Conservation (phyloP, 2,329 filamentous ascomycete genomes). For the Calonectria naviculata region DNA sequence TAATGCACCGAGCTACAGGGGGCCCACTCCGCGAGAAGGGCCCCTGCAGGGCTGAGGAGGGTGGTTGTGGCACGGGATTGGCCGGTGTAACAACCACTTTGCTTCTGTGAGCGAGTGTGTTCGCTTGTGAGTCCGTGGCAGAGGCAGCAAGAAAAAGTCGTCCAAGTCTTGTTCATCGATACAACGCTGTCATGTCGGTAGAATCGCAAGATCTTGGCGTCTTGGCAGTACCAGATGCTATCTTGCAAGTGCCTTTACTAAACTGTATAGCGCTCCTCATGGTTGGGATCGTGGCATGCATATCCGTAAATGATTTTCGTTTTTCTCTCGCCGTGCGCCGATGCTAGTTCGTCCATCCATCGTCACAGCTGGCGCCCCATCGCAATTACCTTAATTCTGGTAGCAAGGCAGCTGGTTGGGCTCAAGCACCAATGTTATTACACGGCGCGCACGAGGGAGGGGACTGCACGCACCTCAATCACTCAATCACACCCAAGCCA, state of each 20-base stretch:
- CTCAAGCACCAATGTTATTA: background rate
- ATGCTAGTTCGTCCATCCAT: constrained; percentile 3
- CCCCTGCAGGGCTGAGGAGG: background rate
- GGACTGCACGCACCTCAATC: background rate
- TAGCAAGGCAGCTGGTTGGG: constrained; percentile 4
- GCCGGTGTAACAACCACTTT: background rate
- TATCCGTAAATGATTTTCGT: too few relatives aligned
- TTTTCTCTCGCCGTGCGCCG: background rate
- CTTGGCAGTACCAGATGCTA: background rate
- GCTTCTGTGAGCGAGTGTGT: background rate
- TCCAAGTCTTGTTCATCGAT: background rate
- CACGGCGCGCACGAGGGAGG: background rate
- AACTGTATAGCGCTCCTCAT: too few relatives aligned
- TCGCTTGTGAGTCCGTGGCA: background rate
- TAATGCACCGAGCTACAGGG: constrained; percentile 12
- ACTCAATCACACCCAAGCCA: background rate
- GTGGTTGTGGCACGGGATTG: background rate
- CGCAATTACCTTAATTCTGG: constrained; percentile 3
- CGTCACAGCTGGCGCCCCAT: background rate
- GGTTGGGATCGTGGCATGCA: too few relatives aligned
- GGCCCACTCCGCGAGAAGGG: background rate
- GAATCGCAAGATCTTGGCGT: background rate
- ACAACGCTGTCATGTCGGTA: background rate
- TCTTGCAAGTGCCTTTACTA: too few relatives aligned
- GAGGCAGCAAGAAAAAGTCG: background rate